Evolutionary conservation across 2,329 filamentous ascomycete species (phyloP).

Genomic region (Fusarium sp.): DNA sequence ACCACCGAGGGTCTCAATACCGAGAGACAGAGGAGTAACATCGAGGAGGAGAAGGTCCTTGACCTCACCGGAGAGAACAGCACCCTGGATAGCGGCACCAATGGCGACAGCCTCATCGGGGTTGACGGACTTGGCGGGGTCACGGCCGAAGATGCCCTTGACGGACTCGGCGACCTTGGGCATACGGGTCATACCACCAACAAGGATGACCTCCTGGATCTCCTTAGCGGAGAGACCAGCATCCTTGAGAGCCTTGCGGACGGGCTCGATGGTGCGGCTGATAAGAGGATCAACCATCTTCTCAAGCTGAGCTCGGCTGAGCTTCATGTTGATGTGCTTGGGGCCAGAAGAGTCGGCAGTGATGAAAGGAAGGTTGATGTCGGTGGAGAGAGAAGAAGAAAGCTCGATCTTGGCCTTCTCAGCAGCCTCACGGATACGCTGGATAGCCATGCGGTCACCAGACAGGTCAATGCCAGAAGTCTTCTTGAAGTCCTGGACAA

Average conservation of each 20-base stretch:
- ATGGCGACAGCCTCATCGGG: slow-evolving; percentile 98
- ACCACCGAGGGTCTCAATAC: slow-evolving; percentile 98
- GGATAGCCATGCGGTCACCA: slow-evolving; percentile 95
- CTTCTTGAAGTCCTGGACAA: slow-evolving; percentile 97
- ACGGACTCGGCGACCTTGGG: slow-evolving; percentile 97
- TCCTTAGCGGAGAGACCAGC: slow-evolving; percentile 91
- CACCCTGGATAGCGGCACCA: slow-evolving; percentile 96
- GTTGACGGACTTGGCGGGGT: slow-evolving; percentile 98
- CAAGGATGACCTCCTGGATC: slow-evolving; percentile 96
- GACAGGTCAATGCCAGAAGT: slow-evolving; percentile 92
- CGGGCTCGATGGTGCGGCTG: slow-evolving; percentile 85
- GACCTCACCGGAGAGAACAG: slow-evolving; percentile 94
- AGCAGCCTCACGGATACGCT: slow-evolving; percentile 97
- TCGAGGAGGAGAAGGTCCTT: slow-evolving; percentile 96
- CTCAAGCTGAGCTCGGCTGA: slow-evolving; percentile 93
- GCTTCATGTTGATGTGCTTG: slow-evolving; percentile 98
- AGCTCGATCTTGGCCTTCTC: slow-evolving; percentile 99
- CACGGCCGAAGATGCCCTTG: slow-evolving; percentile 95
- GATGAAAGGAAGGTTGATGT: slow-evolving; percentile 99
- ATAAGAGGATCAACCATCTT: slow-evolving; percentile 92
- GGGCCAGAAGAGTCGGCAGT: slow-evolving; percentile 94
- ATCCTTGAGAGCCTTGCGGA: slow-evolving; percentile 97
- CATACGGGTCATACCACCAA: slow-evolving; percentile 99
- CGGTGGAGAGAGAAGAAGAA: slow-evolving; percentile 92
- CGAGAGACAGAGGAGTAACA: slow-evolving; percentile 93